Conservation (phyloP, 768 basidiomycete species). For the Boletus tomentosulus region DNA sequence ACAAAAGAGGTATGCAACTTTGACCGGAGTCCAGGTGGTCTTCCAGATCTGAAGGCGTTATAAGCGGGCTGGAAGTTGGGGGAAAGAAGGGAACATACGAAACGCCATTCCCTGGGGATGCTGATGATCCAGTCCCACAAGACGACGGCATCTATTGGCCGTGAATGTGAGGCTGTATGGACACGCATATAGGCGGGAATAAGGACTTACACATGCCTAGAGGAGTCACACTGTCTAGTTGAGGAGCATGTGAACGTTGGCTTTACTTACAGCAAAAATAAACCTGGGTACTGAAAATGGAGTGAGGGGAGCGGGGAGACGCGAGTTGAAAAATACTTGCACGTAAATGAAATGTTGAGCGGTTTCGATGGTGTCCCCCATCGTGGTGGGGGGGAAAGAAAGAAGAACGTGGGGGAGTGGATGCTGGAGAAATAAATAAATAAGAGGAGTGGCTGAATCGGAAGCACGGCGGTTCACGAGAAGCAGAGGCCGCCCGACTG, state of each 20-base stretch:
- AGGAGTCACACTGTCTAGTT: slow-evolving; percentile 21
- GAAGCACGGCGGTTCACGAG: slow-evolving; percentile 29
- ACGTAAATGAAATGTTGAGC: slow-evolving; percentile 78
- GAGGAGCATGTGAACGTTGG: slow-evolving; percentile 10
- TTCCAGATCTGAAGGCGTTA: slow-evolving; percentile 60
- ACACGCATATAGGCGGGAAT: slow-evolving; percentile 17
- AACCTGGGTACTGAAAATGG: slow-evolving; percentile 50
- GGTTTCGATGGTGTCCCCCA: slow-evolving; percentile 48
- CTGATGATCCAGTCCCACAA: slow-evolving; percentile 85
- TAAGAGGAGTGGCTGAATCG: slow-evolving; percentile 21
- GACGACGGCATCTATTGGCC: slow-evolving; percentile 63
- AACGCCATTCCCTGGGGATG: slow-evolving; percentile 71
- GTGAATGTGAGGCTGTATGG: background rate
- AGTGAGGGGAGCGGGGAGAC: slow-evolving; percentile 9
- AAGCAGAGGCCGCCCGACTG: slow-evolving; percentile 20
- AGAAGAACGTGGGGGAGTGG: slow-evolving; percentile 6
- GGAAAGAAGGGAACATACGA: slow-evolving; percentile 42
- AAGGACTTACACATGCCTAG: slow-evolving; percentile 65
- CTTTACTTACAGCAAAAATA: slow-evolving; percentile 77
- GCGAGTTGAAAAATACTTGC: slow-evolving; percentile 29
- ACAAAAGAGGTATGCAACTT: slow-evolving; percentile 80
- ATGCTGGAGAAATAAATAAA: slow-evolving; percentile 23
- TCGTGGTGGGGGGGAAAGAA: slow-evolving; percentile 23
- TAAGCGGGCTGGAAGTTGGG: background rate
- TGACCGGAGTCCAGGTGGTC: slow-evolving; percentile 81